phyloP scores from a whole-genome alignment of 2,329 filamentous ascomycete species.

The Phyllosticta capitalensis region DNA sequence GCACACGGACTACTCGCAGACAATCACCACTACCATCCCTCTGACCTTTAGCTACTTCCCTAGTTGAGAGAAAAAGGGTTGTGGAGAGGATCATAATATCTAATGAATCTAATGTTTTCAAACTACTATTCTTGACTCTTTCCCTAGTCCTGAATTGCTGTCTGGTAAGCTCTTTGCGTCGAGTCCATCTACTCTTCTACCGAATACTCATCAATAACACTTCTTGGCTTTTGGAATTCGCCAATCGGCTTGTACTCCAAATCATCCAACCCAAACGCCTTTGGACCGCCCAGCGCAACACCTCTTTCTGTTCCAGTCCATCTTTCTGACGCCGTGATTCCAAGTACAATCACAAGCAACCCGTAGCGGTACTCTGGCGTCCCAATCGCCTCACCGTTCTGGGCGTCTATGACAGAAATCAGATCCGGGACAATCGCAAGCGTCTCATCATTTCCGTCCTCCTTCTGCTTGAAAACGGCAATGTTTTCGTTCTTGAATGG shows the following conservation, averaged over 20 bases:
- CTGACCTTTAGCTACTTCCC: not conserved
- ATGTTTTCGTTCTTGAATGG: constrained; percentile 24
- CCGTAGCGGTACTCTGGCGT: constrained; percentile 49
- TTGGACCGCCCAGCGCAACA: constrained; percentile 42
- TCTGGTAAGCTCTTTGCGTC: not conserved
- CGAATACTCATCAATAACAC: constrained; percentile 44
- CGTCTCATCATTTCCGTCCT: constrained; percentile 27
- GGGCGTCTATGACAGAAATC: constrained; percentile 39
- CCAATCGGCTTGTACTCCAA: constrained; percentile 43
- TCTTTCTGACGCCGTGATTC: constrained; percentile 44
- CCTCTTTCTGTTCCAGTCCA: constrained; percentile 44
- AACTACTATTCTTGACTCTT: not conserved
- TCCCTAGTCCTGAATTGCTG: too few relatives aligned
- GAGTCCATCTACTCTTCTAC: not conserved
- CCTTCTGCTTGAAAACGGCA: constrained; percentile 15
- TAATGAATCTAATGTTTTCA: not conserved
- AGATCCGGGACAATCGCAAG: constrained; percentile 33
- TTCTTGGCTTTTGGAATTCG: constrained; percentile 40
- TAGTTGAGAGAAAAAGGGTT: not conserved
- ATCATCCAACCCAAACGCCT: constrained; percentile 39
- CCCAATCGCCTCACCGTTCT: constrained; percentile 40
- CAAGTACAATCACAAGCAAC: constrained; percentile 42
- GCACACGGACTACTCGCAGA: constrained; percentile 3
- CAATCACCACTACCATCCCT: not conserved
- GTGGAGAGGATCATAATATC: not conserved